Conservation (phyloP, 306 rosid species). For the Elaeagnus macrophylla region DNA sequence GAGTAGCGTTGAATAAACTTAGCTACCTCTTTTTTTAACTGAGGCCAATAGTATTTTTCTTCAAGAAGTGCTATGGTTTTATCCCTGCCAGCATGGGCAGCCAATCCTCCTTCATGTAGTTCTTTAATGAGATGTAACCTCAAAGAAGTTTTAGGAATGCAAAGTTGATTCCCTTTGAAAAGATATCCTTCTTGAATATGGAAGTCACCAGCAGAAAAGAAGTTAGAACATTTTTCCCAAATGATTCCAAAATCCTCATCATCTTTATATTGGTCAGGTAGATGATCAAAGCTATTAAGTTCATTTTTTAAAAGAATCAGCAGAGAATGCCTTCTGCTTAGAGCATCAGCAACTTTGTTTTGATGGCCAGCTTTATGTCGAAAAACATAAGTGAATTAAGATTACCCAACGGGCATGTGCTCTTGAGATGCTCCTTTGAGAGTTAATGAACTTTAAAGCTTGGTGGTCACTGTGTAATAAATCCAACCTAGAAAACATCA, state of each 20-base stretch:
- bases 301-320: not conserved
- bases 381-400: not conserved
- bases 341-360: not conserved
- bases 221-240: not conserved
- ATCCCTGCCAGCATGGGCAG: not conserved
- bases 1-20: not conserved
- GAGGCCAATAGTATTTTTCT: not conserved
- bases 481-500: too few species aligned
- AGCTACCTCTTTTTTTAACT: not conserved
- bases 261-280: not conserved
- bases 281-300: not conserved
- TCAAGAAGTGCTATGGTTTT: not conserved
- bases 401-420: not conserved
- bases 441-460: not conserved
- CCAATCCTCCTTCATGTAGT: not conserved
- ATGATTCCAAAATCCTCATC: not conserved
- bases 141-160: not conserved
- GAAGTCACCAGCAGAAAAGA: not conserved
- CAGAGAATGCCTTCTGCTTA: not conserved
- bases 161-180: not conserved
- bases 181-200: not conserved
- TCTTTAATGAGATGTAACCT: not conserved
- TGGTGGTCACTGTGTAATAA: not conserved
- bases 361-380: not conserved
- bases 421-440: not conserved